Percentiles rank a stretch among this genome's conserved stretches.
These are phyloP conservation scores for Gynostemma pentaphyllum DNA, from an alignment of 306 rosid genomes.

Conservation along the genomic window DNA sequence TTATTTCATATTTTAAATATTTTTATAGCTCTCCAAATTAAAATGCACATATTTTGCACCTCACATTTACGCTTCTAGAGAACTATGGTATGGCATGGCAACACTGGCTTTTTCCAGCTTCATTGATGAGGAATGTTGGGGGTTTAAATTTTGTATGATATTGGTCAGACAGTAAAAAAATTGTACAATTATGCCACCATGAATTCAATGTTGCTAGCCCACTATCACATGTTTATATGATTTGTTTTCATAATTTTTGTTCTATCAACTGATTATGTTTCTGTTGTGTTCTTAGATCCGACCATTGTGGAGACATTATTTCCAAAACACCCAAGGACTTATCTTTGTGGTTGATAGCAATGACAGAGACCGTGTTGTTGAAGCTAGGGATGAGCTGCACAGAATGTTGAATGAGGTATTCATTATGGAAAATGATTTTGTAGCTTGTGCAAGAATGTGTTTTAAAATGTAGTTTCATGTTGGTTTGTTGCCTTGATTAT, in stretches of 20 bases:
- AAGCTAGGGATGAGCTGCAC: slow-evolving; percentile 64
- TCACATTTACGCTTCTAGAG: no score
- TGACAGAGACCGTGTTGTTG: slow-evolving; percentile 60
- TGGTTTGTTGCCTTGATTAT: background rate
- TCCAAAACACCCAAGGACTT: slow-evolving; percentile 67
- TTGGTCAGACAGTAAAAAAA: background rate
- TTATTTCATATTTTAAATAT: no score
- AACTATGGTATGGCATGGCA: no score
- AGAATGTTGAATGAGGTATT: slow-evolving; percentile 59
- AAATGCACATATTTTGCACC: no score
- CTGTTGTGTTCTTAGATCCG: slow-evolving; percentile 24
- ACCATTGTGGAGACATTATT: slow-evolving; percentile 65
- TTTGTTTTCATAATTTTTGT: background rate
- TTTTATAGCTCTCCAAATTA: no score
- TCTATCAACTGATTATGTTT: background rate
- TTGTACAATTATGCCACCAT: background rate
- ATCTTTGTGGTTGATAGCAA: slow-evolving; percentile 69
- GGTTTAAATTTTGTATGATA: background rate
- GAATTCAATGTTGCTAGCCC: background rate
- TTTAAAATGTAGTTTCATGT: background rate
- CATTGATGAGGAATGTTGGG: background rate
- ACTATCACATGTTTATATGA: background rate
- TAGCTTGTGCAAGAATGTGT: background rate
- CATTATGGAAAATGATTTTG: background rate
- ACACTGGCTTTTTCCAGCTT: no score